Base-by-base conservation (phyloP, 2,329 filamentous ascomycete genomes). In the Trichoderma hamatum region DNA sequence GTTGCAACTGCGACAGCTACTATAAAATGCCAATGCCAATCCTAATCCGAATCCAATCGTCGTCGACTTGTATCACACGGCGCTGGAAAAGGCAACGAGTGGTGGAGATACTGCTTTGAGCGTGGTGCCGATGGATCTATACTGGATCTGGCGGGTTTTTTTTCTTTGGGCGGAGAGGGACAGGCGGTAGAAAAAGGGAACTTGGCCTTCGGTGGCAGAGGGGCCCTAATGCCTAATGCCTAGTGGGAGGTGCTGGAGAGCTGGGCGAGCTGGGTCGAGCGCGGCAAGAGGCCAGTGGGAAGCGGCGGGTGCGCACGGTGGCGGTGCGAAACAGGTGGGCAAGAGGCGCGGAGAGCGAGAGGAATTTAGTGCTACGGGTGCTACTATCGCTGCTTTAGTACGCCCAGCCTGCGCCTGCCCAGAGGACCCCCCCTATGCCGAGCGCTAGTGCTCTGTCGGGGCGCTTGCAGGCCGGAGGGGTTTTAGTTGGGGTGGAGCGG, bases 61-160 rank as follows among this genome's bases (percentile, higher is more conserved):
- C 68, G 69, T 70, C 49, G 66, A 70, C 69, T 70, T 70, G 69
- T 70, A 70, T 70, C 69, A 70, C 69, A 69, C 69, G 56, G 69
- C 65, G 74, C 74, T 76, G 75, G 84, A 84, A 86, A 84, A 81
- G 82, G 81, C 77, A 82, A 86, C 83, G 82, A 81, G 80, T 82
- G 82, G 86, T 87, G 85, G 85, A 87, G 85, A 86, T 86, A 81
- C 86, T 88, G 82, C 81, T 88, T 88, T 86, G 86, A 86, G 86
- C 82, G 84, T 87, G 84, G 84, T 87, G 85, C 85, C 84, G 85
- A 87, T 84, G 84, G 84, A 82, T 84, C 86, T 88, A 88, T 87
- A 86, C 86, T 88, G 82, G 83, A 88, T 88, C 85, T 86, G 86
- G 86, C 81, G 82, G 69, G 46, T 49, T 49, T 54, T 67, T 62